Conservation (phyloP, 179 eudicot species). For the Gypsophila paniculata region DNA sequence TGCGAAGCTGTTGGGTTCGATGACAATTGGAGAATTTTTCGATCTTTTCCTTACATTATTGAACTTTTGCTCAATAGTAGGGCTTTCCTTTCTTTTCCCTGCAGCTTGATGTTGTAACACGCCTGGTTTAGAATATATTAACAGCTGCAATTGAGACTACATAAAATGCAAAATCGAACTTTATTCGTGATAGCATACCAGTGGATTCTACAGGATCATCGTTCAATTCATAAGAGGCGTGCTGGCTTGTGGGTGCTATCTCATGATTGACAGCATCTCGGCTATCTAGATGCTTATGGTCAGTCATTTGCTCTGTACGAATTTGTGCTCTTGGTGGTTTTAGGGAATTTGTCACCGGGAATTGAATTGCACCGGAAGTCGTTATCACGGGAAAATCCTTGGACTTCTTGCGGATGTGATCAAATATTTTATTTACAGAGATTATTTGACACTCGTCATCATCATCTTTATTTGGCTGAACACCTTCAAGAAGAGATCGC, state of each 20-base stretch:
- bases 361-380: slow-evolving; percentile 32
- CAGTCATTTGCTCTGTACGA: slow-evolving; percentile 33
- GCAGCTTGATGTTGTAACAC: slow-evolving; percentile 29
- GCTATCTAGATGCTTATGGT: slow-evolving; percentile 15
- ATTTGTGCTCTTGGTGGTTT: slow-evolving; percentile 39
- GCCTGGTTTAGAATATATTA: slow-evolving; percentile 28
- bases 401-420: slow-evolving; percentile 47
- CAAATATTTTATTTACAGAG: slow-evolving; percentile 32
- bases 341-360: slow-evolving; percentile 45
- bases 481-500: slow-evolving; percentile 23
- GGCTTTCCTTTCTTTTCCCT: slow-evolving; percentile 37
- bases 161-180: not conserved
- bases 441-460: slow-evolving; percentile 41
- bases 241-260: slow-evolving; percentile 24
- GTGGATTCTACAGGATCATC: slow-evolving; percentile 29
- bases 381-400: slow-evolving; percentile 43
- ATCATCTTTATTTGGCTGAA: slow-evolving; percentile 21
- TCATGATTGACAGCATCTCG: slow-evolving; percentile 23
- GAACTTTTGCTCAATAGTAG: slow-evolving; percentile 37
- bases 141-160: not conserved
- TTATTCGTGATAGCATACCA: slow-evolving; percentile 16
- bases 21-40: slow-evolving; percentile 40
- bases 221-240: slow-evolving; percentile 20
- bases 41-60: slow-evolving; percentile 54
- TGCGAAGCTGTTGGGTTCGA: slow-evolving; percentile 31